Base-by-base conservation (phyloP, 208 protist genomes). In the Leishmania arabica region DNA sequence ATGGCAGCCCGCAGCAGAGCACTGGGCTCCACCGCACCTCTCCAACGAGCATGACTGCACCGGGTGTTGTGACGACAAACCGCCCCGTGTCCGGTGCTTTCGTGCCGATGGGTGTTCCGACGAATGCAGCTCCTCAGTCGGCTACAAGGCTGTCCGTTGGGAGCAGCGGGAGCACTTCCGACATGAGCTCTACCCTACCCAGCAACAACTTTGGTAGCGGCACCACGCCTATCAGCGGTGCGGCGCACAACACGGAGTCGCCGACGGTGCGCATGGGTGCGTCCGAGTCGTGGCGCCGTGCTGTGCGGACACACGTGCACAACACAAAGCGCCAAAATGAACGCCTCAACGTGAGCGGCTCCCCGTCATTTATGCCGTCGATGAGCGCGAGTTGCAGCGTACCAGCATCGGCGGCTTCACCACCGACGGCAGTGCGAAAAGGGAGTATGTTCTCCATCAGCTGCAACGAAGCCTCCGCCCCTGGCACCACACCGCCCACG, bases 281-380 rank as follows among this genome's bases (percentile, higher is more conserved):
- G 17, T 79, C 58, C 3, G 62, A 71, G 60, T 79, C 76, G 60
- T 79, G 76, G 76, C 76, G 76, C 51, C 76, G 62, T 37, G 76
- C 64, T 51, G 76, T 71, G 58, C 73, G 54, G 53, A 66, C 73
- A 11, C 73, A 77, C 21, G 54, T 62, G 54, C 53, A 77, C 21
- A 60, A 66, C 56, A 19, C 37, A 34, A 77, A 66, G 56, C 73
- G 9, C 0, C 54, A 66, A 24, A 45, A n/a, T 11, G 73, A 77
- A 0, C 73, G 19, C 21, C 34, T 53, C 56, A 77, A 62, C 21
- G 56, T 31, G 54, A 77, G 37, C 24, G 54, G 54, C 56, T 77
- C 73, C 34, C 73, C 49, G n/a, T 17, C 53, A 40, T 62, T 51
- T 0, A 60, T 37, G 1, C n/a, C 73, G 8, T 53, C 24, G 24